Base-by-base conservation (phyloP, 2,329 filamentous ascomycete genomes). In the Botrytis pseudocinerea region DNA sequence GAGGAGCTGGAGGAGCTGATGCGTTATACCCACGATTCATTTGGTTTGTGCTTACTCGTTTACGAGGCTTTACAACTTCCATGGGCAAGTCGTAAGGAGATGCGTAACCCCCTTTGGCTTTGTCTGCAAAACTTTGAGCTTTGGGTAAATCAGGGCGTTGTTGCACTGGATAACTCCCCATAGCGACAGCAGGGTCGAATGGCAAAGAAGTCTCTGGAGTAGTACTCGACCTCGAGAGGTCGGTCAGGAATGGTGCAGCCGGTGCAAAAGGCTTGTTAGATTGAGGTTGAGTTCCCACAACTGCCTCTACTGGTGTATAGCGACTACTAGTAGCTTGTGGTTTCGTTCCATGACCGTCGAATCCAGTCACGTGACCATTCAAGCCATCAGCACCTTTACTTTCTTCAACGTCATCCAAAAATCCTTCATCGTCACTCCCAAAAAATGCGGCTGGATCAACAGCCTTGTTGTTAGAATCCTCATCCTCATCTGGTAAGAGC, bases 21-120 rank as follows among this genome's bases (percentile, higher is more conserved):
- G 70, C 61, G 82, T 75, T 78, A 70, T 74, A 75, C 54, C 74
- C 73, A 64, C 74, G 74, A 62, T 75, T 77, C 74, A 80, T 76
- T 70, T 79, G 76, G 61, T 89, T 88, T 78, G 87, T 85, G 78
- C 87, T 90, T 9, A 85, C 82, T 70, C 91, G 85, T 84, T 92
- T 91, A 86, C 79, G 92, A 40, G 86, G 90, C 77, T 92, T 92
- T 42, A 92, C 88, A 44, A 99, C 88, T 71, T 98, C 95, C 83
- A 96, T 93, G 6, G 96, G 96, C 32, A 99, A 86, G 83, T 99
- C 97, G 79, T 98, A 99, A 0, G 96, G 96, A 32, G 95, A 98
- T 66, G 92, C 88, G 81, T 99, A 99, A 12, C 95, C 95, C 72
- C 93, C 93, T 82, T 97, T 98, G 4, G 93, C 85, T 82, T 97